phyloP scores from a whole-genome alignment of 2,329 filamentous ascomycete genomes.

The Ophiosphaerella korrae region DNA sequence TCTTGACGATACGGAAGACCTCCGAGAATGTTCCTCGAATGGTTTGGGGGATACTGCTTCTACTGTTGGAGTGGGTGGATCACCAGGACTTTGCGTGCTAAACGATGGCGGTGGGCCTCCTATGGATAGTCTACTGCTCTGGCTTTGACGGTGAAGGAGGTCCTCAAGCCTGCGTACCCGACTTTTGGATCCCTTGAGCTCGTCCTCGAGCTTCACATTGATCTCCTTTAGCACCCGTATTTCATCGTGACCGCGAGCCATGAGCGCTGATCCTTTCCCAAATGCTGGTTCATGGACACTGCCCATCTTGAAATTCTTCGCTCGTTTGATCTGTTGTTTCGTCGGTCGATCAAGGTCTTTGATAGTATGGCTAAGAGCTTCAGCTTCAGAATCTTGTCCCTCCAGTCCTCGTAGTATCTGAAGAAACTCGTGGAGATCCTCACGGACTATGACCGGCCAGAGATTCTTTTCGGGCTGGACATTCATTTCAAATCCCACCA shows the following conservation, averaged over 20 bases:
- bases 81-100: constrained; percentile 38
- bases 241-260: constrained; percentile 88
- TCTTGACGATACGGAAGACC: constrained; percentile 65
- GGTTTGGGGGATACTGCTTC: constrained; percentile 42
- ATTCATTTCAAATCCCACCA: constrained; percentile 82
- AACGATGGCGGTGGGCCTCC: constrained; percentile 52
- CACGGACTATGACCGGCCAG: constrained; percentile 78
- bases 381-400: constrained; percentile 67
- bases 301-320: constrained; percentile 95
- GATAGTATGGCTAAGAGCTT: constrained; percentile 76
- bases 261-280: constrained; percentile 76
- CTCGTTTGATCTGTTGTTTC: constrained; percentile 81
- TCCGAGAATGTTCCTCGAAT: constrained; percentile 57
- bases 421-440: constrained; percentile 78
- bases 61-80: constrained; percentile 45
- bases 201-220: constrained; percentile 63
- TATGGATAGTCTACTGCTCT: constrained; percentile 59
- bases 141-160: constrained; percentile 80
- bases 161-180: constrained; percentile 91
- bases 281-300: constrained; percentile 90
- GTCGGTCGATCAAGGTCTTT: constrained; percentile 81
- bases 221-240: constrained; percentile 58
- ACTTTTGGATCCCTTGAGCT: constrained; percentile 87
- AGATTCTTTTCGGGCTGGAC: constrained; percentile 76
- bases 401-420: constrained; percentile 68